Base-by-base conservation (phyloP, 768 basidiomycete species). In the Leucosporidium creatinivorum region DNA sequence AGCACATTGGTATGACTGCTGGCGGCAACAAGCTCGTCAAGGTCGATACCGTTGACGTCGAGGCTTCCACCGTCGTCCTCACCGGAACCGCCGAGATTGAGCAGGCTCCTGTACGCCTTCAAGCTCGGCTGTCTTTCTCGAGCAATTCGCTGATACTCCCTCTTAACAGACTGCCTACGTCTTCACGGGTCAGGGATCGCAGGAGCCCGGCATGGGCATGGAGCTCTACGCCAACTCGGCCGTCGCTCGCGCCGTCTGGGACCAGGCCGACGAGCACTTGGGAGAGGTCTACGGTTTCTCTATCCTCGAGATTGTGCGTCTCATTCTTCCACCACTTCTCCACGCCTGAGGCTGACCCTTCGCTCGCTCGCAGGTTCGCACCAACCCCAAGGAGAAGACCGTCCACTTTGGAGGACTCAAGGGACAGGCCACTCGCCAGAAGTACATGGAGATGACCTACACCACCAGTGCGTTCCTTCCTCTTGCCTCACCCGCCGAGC, bases 371-470 rank as follows among this genome's bases (percentile, higher is more conserved):
- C 49, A 54, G 51, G 49, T 65, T n/a, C 64, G 73, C n/a, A 70
- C 63, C 49, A 97, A 98, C 78, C 93, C 94, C 25, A 96, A 93
- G 83, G 87, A 89, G 79, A 92, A 97, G 82, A 99, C 93, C 0
- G 88, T 99, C 73, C 94, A 99, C 79, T 99, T 99, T 73, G 96
- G 96, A 82, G 96, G 96, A 77, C 90, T 98, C 79, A 97, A 97
- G 81, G 96, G 96, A 50, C 94, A 98, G 77, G 93, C 87, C 4
- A 98, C 98, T 71, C 89, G 96, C 33, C 89, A 93, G 75, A 87
- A 96, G n/a, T 99, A 99, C 81, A 98, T 98, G 91, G 93, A 93
- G 73, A 96, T 99, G 89, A 89, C 89, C 7, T 98, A 97, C 81
- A 93, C 97, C 77, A 87, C 92, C 0, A 88, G 91, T 69, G 33